Percentiles rank a stretch among this genome's conserved stretches.
These are phyloP conservation scores for Myotisia sp. DNA, from an alignment of 2,329 filamentous ascomycete genomes.

Conservation along the genomic window DNA sequence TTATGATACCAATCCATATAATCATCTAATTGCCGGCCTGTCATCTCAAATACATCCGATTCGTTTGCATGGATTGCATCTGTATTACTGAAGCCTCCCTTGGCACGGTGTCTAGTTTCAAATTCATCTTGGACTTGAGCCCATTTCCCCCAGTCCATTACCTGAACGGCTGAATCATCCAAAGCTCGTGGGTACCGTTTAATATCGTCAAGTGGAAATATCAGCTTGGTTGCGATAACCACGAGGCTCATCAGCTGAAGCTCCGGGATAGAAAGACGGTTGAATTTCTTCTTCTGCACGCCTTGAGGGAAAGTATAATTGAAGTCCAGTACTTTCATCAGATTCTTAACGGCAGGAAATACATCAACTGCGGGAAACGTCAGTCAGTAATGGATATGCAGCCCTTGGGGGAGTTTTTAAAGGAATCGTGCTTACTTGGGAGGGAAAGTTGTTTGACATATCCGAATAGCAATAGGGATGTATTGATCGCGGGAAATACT, in stretches of 20 bases:
- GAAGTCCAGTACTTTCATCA: constrained; percentile 44
- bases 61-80: constrained; percentile 45
- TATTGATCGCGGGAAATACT: constrained; percentile 57
- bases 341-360: constrained; percentile 41
- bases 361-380: constrained; percentile 17
- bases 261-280: constrained; percentile 52
- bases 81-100: constrained; percentile 28
- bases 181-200: constrained; percentile 37
- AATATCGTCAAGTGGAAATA: constrained; percentile 57
- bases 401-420: not conserved
- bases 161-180: constrained; percentile 44
- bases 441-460: constrained; percentile 59
- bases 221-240: constrained; percentile 62
- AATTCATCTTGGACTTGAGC: constrained; percentile 34
- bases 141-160: constrained; percentile 64
- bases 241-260: constrained; percentile 56
- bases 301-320: constrained; percentile 39
- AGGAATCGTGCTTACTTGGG: constrained; percentile 43
- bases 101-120: constrained; percentile 19
- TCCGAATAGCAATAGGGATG: constrained; percentile 51
- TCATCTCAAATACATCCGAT: constrained; percentile 49
- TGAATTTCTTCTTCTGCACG: constrained; percentile 22
- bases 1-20: constrained; percentile 69
- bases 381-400: constrained; percentile 8
- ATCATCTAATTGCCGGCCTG: constrained; percentile 49